These are phyloP conservation scores for Magnolia officinalis DNA, from an alignment of 164 flowering plant species.

Conservation along the genomic window DNA sequence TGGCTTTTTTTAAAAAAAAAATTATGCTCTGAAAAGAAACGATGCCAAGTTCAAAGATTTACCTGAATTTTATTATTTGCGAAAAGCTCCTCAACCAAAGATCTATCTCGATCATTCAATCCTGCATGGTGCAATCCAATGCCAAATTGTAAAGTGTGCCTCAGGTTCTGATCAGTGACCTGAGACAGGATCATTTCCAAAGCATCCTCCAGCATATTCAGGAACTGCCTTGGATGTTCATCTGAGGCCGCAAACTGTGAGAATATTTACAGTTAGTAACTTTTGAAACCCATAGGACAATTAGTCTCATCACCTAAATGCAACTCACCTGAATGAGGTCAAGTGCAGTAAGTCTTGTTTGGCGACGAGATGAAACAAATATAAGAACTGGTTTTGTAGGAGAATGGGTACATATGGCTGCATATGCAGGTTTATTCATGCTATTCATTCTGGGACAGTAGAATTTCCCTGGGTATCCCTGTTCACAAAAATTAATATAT, in stretches of 20 bases:
- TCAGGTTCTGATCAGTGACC: constrained; percentile 82
- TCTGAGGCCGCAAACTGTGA: constrained; percentile 91
- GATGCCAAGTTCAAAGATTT: background rate
- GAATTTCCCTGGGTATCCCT: constrained; percentile 98
- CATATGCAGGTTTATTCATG: constrained; percentile 98
- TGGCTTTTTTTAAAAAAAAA: background rate
- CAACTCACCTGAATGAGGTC: constrained; percentile 89
- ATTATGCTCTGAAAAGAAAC: background rate
- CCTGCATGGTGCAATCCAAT: constrained; percentile 99
- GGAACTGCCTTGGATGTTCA: constrained; percentile 81
- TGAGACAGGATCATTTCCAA: constrained; percentile 94
- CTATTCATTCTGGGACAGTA: constrained; percentile 99
- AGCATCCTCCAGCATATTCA: constrained; percentile 70
- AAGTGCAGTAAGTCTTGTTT: constrained; percentile 94
- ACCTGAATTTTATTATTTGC: constrained; percentile 95
- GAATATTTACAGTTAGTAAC: constrained; percentile 13
- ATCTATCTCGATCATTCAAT: constrained; percentile 84
- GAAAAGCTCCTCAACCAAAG: constrained; percentile 93
- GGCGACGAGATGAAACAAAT: constrained; percentile 98
- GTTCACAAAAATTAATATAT: constrained; percentile 14
- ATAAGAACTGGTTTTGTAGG: constrained; percentile 96
- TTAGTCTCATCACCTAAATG: background rate
- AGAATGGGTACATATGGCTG: constrained; percentile 97
- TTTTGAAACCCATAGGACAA: background rate
- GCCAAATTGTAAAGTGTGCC: constrained; percentile 95